Percentiles rank a stretch among this genome's conserved stretches.
phyloP scores from a whole-genome alignment of 441 rosid species.

The Manihot esculenta region DNA sequence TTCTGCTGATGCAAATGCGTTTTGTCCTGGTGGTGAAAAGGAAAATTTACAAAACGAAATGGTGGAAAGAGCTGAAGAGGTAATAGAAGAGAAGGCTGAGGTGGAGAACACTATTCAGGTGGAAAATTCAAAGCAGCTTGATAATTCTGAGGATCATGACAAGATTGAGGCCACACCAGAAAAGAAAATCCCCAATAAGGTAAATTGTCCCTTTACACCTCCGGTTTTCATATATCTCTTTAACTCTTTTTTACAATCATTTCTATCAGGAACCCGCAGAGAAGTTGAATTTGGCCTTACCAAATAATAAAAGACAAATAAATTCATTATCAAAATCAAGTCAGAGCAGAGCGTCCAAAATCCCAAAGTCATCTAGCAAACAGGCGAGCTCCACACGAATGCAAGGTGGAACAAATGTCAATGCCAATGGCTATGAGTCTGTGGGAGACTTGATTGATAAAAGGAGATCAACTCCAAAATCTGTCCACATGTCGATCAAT shows the following conservation, averaged over 20 bases:
- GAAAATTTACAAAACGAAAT: slow-evolving; percentile 18
- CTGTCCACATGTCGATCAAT: slow-evolving; percentile 51
- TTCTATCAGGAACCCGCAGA: slow-evolving; percentile 39
- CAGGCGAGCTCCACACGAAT: slow-evolving; percentile 34
- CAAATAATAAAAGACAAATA: slow-evolving; percentile 38
- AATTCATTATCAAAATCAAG: slow-evolving; percentile 32
- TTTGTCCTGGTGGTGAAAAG: slow-evolving; percentile 15
- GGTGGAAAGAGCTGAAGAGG: slow-evolving; percentile 22
- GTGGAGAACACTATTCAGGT: slow-evolving; percentile 19
- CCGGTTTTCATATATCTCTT: slow-evolving; percentile 13
- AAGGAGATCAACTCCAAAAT: slow-evolving; percentile 41
- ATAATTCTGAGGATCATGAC: slow-evolving; percentile 14
- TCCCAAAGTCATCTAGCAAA: slow-evolving; percentile 34
- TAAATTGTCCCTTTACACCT: slow-evolving; percentile 22
- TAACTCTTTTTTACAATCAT: slow-evolving; percentile 22
- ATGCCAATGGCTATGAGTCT: slow-evolving; percentile 26
- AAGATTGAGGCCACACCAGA: slow-evolving; percentile 26
- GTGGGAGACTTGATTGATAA: slow-evolving; percentile 32
- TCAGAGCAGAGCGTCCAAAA: slow-evolving; percentile 33
- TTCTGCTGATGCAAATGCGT: slow-evolving; percentile 18
- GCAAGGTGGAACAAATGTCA: slow-evolving; percentile 30
- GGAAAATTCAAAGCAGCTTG: slow-evolving; percentile 32
- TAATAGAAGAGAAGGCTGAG: slow-evolving; percentile 20
- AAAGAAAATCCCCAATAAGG: slow-evolving; percentile 39
- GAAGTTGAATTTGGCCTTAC: slow-evolving; percentile 33